Evolutionary conservation across 202 grass and related monocot genomes (phyloP).

Genomic region (Saccharum hybrid): DNA sequence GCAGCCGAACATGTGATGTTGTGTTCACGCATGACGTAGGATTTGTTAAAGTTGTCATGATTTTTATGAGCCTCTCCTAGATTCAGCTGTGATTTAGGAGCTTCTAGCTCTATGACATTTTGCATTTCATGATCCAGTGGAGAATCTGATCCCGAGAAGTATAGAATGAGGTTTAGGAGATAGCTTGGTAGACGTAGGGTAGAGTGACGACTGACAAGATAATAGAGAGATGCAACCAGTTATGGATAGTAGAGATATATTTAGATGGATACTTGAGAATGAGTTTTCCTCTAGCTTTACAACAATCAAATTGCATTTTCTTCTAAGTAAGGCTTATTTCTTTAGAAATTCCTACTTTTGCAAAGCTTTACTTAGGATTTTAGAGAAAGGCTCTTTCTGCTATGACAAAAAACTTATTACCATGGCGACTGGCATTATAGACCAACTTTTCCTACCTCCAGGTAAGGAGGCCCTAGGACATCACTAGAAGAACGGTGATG

Average conservation of each 20-base stretch:
- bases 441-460: neutral
- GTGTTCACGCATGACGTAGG: conserved; percentile 17
- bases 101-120: neutral
- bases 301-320: neutral
- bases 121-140: too few relatives aligned
- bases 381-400: neutral
- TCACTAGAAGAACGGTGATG: too few relatives aligned
- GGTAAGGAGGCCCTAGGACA: too few relatives aligned
- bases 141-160: too few relatives aligned
- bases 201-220: too few relatives aligned
- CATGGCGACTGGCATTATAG: neutral
- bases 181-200: too few relatives aligned
- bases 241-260: too few relatives aligned
- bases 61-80: too few relatives aligned
- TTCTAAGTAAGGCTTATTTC: neutral
- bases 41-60: neutral
- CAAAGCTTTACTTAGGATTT: neutral
- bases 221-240: too few relatives aligned
- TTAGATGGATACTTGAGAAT: neutral
- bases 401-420: neutral
- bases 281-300: neutral
- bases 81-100: neutral
- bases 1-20: neutral
- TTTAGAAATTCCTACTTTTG: neutral
- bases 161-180: too few relatives aligned